Evolutionary conservation across 2,329 filamentous ascomycete genomes (phyloP).

Genomic region (Myotisia sp.): DNA sequence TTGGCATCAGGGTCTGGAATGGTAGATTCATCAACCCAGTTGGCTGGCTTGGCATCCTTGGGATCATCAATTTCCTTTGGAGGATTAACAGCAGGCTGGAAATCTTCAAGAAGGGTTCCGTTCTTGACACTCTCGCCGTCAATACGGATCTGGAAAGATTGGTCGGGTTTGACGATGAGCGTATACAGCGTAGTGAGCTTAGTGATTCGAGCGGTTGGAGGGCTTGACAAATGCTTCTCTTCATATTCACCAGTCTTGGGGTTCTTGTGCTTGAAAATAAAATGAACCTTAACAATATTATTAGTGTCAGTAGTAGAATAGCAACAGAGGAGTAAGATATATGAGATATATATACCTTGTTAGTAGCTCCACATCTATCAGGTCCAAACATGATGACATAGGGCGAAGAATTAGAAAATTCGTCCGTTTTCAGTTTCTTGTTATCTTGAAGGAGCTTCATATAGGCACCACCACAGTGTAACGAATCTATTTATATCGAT

Average conservation of each 20-base stretch:
- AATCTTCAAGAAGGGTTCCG: slow-evolving; percentile 87
- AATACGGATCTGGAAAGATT: slow-evolving; percentile 84
- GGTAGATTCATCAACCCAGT: slow-evolving; percentile 88
- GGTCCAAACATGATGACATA: slow-evolving; percentile 99
- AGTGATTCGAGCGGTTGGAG: slow-evolving; percentile 72
- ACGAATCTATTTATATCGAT: slow-evolving; percentile 63
- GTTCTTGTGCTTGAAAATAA: slow-evolving; percentile 99
- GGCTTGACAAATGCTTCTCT: slow-evolving; percentile 89
- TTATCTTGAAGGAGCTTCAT: slow-evolving; percentile 98
- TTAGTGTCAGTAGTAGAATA: too few species aligned
- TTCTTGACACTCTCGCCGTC: slow-evolving; percentile 79
- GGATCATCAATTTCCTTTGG: slow-evolving; percentile 85
- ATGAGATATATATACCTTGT: slow-evolving; percentile 79
- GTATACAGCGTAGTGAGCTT: slow-evolving; percentile 95
- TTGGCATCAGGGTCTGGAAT: slow-evolving; percentile 84
- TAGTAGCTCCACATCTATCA: slow-evolving; percentile 97
- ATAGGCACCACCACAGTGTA: slow-evolving; percentile 97
- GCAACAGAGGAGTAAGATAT: too few species aligned
- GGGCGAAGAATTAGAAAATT: slow-evolving; percentile 93
- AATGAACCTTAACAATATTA: slow-evolving; percentile 44
- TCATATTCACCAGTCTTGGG: slow-evolving; percentile 99
- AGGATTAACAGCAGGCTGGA: slow-evolving; percentile 86
- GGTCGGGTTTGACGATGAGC: slow-evolving; percentile 88
- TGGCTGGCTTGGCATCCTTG: slow-evolving; percentile 82
- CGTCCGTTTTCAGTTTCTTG: slow-evolving; percentile 88